Evolutionary conservation across 352 stramenopile species (phyloP).

Genomic region (Aphanomyces cochlioides): DNA sequence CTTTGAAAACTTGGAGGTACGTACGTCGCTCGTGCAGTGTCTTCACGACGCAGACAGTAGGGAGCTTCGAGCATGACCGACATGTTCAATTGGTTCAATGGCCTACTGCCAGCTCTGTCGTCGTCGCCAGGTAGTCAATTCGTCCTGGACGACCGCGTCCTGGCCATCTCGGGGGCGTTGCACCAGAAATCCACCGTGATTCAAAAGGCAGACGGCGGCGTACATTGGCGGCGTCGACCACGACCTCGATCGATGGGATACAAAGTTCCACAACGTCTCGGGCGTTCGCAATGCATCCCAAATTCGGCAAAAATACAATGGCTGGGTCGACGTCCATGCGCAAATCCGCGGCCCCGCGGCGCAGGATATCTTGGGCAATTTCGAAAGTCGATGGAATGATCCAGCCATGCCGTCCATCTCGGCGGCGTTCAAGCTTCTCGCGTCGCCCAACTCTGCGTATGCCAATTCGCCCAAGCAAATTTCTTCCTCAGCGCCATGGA

Average conservation of each 20-base stretch:
- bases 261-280: conserved; percentile 44
- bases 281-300: conserved; percentile 39
- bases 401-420: conserved; percentile 26
- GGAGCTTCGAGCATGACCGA: not conserved
- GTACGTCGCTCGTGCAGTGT: not conserved
- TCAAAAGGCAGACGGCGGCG: conserved; percentile 15
- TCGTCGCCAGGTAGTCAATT: not conserved
- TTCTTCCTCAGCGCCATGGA: not conserved
- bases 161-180: not conserved
- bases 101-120: not conserved
- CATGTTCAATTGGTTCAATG: conserved; percentile 14
- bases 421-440: not conserved
- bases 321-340: conserved; percentile 58
- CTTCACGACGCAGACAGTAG: not conserved
- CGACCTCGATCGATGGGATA: conserved; percentile 56
- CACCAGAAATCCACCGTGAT: conserved; percentile 37
- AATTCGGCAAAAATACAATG: conserved; percentile 42
- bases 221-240: conserved; percentile 57
- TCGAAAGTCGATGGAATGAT: conserved; percentile 60
- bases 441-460: not conserved
- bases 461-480: not conserved
- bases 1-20: not conserved
- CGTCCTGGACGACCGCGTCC: not conserved
- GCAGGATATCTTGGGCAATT: conserved; percentile 60
- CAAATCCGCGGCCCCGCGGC: conserved; percentile 46